These are phyloP conservation scores for Solanum raphanifolium DNA, from an alignment of 257 asterid genomes.

Conservation along the genomic window DNA sequence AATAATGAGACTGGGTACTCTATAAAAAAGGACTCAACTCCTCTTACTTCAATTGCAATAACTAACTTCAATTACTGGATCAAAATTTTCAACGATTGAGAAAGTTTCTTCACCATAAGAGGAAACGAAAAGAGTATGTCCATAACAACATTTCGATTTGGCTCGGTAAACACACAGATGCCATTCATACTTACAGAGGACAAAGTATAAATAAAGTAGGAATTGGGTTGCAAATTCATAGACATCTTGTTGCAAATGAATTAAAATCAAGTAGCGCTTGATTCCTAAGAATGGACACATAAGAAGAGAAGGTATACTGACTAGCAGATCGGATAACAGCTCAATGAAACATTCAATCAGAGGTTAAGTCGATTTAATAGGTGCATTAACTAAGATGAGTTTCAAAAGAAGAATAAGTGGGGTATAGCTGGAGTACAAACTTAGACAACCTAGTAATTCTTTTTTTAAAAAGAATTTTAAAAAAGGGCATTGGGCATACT, in stretches of 20 bases:
- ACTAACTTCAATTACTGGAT: background rate
- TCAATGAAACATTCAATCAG: background rate
- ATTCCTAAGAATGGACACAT: background rate
- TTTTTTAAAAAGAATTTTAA: background rate
- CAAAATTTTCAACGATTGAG: background rate
- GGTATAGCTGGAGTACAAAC: background rate
- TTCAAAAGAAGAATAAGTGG: background rate
- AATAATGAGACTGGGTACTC: conserved; percentile 3
- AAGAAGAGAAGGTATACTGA: background rate
- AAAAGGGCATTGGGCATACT: background rate
- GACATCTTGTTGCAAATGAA: background rate
- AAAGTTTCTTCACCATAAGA: background rate
- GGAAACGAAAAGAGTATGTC: background rate
- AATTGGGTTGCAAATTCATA: background rate
- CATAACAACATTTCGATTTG: background rate
- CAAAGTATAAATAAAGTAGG: background rate
- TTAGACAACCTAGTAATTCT: background rate
- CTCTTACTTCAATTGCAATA: background rate
- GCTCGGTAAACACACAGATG: background rate
- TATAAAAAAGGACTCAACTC: background rate
- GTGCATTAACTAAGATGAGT: background rate
- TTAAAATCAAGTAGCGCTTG: background rate
- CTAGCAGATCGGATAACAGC: background rate
- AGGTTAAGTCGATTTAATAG: background rate
- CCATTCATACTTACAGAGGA: background rate